Percentiles rank a stretch among this genome's conserved stretches.
phyloP scores from a whole-genome alignment of 116 monocot species.

The Dioscorea cayenensis region DNA sequence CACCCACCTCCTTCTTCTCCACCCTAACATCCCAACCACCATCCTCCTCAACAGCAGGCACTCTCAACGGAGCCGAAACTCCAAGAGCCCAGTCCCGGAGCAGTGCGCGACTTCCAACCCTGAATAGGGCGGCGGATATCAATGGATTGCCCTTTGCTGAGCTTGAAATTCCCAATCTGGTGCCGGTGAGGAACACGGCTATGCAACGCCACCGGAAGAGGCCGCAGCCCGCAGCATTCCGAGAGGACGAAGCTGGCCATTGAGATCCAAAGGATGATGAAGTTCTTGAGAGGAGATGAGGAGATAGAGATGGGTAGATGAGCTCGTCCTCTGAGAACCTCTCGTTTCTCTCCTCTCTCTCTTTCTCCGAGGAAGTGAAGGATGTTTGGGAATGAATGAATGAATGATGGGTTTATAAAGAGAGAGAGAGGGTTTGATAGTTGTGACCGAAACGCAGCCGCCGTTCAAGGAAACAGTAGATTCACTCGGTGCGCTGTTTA shows the following conservation, averaged over 20 bases:
- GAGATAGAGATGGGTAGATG: neutral
- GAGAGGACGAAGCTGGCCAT: slow-evolving; percentile 46
- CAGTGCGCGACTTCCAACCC: neutral
- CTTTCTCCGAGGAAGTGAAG: neutral
- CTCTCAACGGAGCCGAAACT: slow-evolving; percentile 52
- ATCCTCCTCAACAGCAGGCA: slow-evolving; percentile 18
- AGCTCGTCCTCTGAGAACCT: neutral
- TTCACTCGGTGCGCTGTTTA: too few species aligned
- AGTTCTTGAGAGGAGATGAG: neutral
- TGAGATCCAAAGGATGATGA: neutral
- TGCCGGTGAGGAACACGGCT: slow-evolving; percentile 2
- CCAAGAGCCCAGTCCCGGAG: slow-evolving; percentile 40
- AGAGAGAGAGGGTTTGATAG: too few species aligned
- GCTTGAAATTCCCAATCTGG: neutral
- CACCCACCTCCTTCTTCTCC: slow-evolving; percentile 1
- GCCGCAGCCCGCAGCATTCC: slow-evolving; percentile 35
- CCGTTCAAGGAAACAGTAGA: too few species aligned
- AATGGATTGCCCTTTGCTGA: neutral
- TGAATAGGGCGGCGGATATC: neutral
- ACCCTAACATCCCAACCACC: slow-evolving; percentile 4
- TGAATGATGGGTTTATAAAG: too few species aligned
- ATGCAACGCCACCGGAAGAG: slow-evolving; percentile 13
- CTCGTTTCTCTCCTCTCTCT: slow-evolving; percentile 1
- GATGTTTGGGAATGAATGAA: too few species aligned
- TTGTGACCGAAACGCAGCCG: too few species aligned